Percentiles rank a stretch among this genome's conserved stretches.
Evolutionary conservation across 495 filamentous ascomycete species (phyloP).

Genomic region (Bacidia rubella): DNA sequence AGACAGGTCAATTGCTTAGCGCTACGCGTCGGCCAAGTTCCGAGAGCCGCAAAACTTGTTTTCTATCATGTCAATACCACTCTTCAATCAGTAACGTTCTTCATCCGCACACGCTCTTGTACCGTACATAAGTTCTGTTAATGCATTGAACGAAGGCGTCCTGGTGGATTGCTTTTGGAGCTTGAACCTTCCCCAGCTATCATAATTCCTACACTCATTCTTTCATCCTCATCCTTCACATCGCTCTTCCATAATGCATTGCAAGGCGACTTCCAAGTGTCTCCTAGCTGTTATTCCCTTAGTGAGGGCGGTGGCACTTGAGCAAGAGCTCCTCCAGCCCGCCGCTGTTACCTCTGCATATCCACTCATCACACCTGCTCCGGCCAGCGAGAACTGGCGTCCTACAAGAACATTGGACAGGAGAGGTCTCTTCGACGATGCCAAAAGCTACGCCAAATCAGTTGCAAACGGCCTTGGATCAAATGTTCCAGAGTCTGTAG

Average conservation of each 20-base stretch:
- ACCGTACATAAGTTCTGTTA: no score
- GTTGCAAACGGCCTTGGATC: conserved; percentile 31
- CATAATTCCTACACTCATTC: no score
- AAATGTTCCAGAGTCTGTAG: conserved; percentile 42
- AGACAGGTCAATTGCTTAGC: no score
- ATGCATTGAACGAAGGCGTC: no score
- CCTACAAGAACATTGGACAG: conserved; percentile 26
- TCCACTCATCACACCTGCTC: conserved; percentile 37
- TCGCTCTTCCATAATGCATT: not conserved
- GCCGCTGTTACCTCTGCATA: conserved; percentile 21
- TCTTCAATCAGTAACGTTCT: no score
- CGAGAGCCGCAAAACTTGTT: no score
- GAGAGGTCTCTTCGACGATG: conserved; percentile 34
- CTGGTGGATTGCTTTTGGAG: no score
- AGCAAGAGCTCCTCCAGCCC: conserved; percentile 10
- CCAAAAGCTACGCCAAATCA: conserved; percentile 31
- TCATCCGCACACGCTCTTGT: no score
- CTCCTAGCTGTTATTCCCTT: not conserved
- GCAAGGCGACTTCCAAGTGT: not conserved
- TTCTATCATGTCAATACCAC: no score
- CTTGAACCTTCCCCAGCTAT: no score
- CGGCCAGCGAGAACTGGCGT: conserved; percentile 20
- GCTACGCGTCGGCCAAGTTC: no score
- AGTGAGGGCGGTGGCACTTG: conserved; percentile 2
- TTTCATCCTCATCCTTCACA: no score